phyloP scores from a whole-genome alignment of 2,329 filamentous ascomycete genomes.

The Arthrobotrys musiformis region DNA sequence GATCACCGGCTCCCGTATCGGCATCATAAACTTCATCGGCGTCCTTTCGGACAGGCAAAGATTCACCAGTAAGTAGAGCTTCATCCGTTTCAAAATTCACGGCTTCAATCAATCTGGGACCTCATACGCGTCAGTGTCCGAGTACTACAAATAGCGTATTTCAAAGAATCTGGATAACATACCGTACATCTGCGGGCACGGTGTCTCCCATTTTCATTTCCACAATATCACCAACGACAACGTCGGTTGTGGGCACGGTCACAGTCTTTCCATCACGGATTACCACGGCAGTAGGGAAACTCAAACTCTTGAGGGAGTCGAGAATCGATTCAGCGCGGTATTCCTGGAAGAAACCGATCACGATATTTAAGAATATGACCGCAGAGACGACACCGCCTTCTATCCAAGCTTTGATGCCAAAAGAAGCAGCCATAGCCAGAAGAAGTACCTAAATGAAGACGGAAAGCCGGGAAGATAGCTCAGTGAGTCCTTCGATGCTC shows the following conservation, averaged over 20 bases:
- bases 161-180: conserved; percentile 66
- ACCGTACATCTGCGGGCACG: conserved; percentile 64
- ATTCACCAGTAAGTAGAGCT: conserved; percentile 72
- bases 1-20: conserved; percentile 70
- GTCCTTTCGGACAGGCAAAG: conserved; percentile 69
- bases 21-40: conserved; percentile 65
- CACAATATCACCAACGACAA: conserved; percentile 71
- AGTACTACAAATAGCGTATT: conserved; percentile 61
- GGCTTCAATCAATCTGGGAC: conserved; percentile 65
- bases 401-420: conserved; percentile 70
- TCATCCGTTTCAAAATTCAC: conserved; percentile 72
- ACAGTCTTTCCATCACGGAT: conserved; percentile 67
- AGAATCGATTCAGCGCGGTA: conserved; percentile 69
- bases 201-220: conserved; percentile 68
- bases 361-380: conserved; percentile 70
- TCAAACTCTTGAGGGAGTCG: conserved; percentile 67
- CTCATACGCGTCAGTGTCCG: conserved; percentile 16
- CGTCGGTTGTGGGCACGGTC: conserved; percentile 68
- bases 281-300: conserved; percentile 67
- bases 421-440: conserved; percentile 70
- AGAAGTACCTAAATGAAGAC: conserved; percentile 64
- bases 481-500: conserved; percentile 20
- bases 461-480: conserved; percentile 30
- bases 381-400: conserved; percentile 71
- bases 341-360: conserved; percentile 70